Conservation (phyloP, 192 early-diverging fungal species). For the Spizellomyces sp. region DNA sequence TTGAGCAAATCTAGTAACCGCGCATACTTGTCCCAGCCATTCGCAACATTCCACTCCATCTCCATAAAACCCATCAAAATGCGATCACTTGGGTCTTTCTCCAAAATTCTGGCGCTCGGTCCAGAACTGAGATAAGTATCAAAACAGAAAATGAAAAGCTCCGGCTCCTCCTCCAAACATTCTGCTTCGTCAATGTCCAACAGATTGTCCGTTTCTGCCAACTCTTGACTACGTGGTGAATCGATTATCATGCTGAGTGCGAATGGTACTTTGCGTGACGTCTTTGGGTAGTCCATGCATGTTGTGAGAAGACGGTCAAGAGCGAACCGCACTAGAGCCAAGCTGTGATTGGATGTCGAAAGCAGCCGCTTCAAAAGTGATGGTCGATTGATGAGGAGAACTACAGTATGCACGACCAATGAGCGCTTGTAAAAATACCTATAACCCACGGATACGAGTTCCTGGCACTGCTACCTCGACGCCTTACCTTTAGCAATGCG, state of each 20-base stretch:
- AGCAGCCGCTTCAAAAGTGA: conserved; percentile 2
- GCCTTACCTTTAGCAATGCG: conserved; percentile 3
- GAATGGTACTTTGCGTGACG: neutral
- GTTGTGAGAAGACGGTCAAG: conserved; percentile 2
- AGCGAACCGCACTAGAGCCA: neutral
- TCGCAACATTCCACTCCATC: neutral
- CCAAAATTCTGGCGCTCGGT: neutral
- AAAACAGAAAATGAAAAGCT: conserved; percentile 1
- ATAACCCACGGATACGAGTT: too few species aligned
- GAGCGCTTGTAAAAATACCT: too few species aligned
- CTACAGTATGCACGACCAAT: neutral
- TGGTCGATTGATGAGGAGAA: conserved; percentile 5
- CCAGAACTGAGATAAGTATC: neutral
- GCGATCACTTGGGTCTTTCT: conserved; percentile 6
- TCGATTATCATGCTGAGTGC: neutral
- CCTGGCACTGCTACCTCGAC: neutral
- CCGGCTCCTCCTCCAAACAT: neutral
- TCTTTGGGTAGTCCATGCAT: neutral
- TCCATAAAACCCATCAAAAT: conserved; percentile 5
- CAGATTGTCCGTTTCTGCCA: neutral
- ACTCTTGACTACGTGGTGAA: neutral
- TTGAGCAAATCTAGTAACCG: neutral
- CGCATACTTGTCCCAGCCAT: neutral
- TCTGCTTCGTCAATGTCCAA: conserved; percentile 1
- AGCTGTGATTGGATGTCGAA: neutral